A percentile compares a stretch with the other conserved stretches of the same genome.
phyloP scores from a whole-genome alignment of 306 rosid species.

The Trifolium pratense region DNA sequence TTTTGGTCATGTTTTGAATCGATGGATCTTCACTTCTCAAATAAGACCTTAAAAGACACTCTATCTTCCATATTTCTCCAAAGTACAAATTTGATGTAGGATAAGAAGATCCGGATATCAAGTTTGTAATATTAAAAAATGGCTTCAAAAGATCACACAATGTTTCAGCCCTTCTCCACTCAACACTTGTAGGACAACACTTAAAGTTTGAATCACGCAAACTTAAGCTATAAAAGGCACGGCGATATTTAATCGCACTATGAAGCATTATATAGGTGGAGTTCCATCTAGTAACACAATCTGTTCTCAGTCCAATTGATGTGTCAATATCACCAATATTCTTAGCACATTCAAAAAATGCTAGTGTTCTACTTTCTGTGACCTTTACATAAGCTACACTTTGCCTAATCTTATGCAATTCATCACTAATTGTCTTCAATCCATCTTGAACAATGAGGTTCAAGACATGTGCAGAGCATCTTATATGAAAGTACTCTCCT shows the following conservation, averaged over 20 bases:
- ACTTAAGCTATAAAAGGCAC: neutral
- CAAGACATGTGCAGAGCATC: neutral
- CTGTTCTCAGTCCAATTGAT: too few relatives aligned
- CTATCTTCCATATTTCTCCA: too few relatives aligned
- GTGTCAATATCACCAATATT: too few relatives aligned
- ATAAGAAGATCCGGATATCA: too few relatives aligned
- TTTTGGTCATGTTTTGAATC: neutral
- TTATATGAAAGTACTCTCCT: neutral
- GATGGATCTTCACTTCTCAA: neutral
- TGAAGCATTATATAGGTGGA: neutral
- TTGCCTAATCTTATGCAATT: neutral
- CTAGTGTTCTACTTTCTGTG: neutral
- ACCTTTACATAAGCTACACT: neutral
- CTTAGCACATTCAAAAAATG: neutral
- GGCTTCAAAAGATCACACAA: neutral
- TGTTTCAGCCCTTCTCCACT: neutral
- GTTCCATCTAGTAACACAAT: too few relatives aligned
- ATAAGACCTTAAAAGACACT: too few relatives aligned
- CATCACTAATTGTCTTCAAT: neutral
- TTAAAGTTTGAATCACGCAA: neutral
- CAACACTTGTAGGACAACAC: neutral
- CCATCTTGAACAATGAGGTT: neutral
- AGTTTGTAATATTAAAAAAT: too few relatives aligned
- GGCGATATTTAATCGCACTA: neutral
- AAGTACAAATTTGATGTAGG: too few relatives aligned